Evolutionary conservation across 2,329 filamentous ascomycete genomes (phyloP).

Genomic region (Fonsecaea erecta): DNA sequence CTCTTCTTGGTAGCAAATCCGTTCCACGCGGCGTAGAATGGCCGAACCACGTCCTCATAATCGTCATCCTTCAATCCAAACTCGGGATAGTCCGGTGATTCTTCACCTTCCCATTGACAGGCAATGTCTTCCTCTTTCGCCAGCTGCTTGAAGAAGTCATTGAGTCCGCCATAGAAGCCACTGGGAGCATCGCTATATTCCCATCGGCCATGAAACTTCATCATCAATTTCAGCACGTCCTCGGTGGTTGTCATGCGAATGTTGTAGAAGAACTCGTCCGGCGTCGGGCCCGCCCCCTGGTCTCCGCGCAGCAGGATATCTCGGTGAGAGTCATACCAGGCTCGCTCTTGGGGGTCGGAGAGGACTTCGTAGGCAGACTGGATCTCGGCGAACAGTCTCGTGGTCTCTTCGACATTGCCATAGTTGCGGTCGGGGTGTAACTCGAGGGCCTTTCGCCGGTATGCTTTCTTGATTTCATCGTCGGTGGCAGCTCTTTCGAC

Average conservation of each 20-base stretch:
- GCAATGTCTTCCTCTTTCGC: conserved; percentile 79
- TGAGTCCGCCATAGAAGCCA: conserved; percentile 83
- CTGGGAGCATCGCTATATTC: conserved; percentile 78
- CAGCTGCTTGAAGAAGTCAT: conserved; percentile 77
- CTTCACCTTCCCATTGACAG: conserved; percentile 68
- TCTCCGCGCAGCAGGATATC: conserved; percentile 77
- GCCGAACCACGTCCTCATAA: conserved; percentile 75
- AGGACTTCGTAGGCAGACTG: conserved; percentile 95
- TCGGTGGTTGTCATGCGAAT: conserved; percentile 77
- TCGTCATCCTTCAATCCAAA: conserved; percentile 79
- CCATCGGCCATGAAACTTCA: conserved; percentile 76
- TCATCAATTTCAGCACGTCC: conserved; percentile 77
- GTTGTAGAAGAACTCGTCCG: conserved; percentile 67
- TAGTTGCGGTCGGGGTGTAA: conserved; percentile 94
- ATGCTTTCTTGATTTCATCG: conserved; percentile 95
- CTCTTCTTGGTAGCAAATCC: conserved; percentile 82
- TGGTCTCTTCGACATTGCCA: conserved; percentile 81
- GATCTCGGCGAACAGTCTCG: conserved; percentile 84
- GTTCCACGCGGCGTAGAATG: conserved; percentile 81
- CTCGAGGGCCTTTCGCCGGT: conserved; percentile 86
- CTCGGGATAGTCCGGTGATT: conserved; percentile 71
- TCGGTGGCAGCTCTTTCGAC: conserved; percentile 74
- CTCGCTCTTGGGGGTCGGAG: conserved; percentile 90
- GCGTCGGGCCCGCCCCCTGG: conserved; percentile 48
- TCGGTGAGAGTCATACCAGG: conserved; percentile 97